phyloP scores from a whole-genome alignment of 805 yeast species.

The Candida tammaniensis region DNA sequence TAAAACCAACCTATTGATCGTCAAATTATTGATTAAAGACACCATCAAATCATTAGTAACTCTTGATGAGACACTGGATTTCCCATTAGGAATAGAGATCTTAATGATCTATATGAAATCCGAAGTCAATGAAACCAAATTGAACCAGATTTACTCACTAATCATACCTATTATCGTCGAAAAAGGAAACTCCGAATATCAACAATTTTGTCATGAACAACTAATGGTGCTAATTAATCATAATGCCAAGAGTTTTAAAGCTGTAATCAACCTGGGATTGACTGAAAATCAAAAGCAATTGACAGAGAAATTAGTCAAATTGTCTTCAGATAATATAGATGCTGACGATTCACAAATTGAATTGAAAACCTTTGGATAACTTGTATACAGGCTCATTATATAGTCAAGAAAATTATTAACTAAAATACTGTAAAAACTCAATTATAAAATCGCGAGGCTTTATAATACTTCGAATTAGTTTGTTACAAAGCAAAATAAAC shows the following conservation, averaged over 20 bases:
- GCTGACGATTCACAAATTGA: slow-evolving; percentile 13
- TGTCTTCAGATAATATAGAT: slow-evolving; percentile 5
- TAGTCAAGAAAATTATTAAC: too few species aligned
- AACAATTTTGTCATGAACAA: slow-evolving; percentile 43
- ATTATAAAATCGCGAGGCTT: too few species aligned
- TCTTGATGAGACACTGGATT: slow-evolving; percentile 2
- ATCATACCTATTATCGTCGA: slow-evolving; percentile 37
- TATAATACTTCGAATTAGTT: too few species aligned
- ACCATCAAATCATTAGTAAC: slow-evolving; percentile 31
- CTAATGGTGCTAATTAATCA: slow-evolving; percentile 45
- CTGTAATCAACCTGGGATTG: slow-evolving; percentile 37
- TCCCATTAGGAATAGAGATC: slow-evolving; percentile 43
- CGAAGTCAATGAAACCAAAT: slow-evolving; percentile 23
- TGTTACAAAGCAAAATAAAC: too few species aligned
- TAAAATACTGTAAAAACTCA: too few species aligned
- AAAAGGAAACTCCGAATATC: slow-evolving; percentile 17
- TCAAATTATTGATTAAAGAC: slow-evolving; percentile 46
- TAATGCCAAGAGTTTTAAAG: slow-evolving; percentile 48
- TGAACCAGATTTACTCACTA: slow-evolving; percentile 28
- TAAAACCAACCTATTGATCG: slow-evolving; percentile 24
- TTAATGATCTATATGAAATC: slow-evolving; percentile 43
- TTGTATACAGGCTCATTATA: too few species aligned
- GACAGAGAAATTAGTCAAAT: slow-evolving; percentile 44
- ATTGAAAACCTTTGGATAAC: slow-evolving; percentile 25
- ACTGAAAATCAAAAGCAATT: slow-evolving; percentile 37